Evolutionary conservation across 2,329 filamentous ascomycete genomes (phyloP), one percentile per base, ranked within the genome.

Genomic region (Aspergillus sp.): DNA sequence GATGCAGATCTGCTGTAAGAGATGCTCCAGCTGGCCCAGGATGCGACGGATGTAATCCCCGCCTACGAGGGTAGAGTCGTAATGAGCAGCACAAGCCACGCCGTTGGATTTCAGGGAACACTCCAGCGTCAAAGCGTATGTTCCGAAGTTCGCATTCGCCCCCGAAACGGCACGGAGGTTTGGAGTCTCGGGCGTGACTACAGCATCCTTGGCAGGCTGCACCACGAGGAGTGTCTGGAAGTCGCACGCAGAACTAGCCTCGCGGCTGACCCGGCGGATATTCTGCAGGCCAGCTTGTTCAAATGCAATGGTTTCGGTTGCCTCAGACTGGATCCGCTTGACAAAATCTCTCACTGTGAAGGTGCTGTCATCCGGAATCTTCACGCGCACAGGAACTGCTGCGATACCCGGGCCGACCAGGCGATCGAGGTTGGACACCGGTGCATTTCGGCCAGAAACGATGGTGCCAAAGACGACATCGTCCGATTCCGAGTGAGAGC

Each of bases 101-200:
- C 50, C 50, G 11, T 53, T 29, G 6, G 44, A 9, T 25, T 46
- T 44, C 29, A 58, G 29, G 7, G 25, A 46, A 19, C 56, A 56
- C 32, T 56, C 53, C 10, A 58, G 42, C 7, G 53, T 54, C 7
- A 58, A 36, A 14, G 53, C 45, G 21, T 58, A 54, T 10, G 53
- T 54, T 10, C 46, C 53, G 16, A 58, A 55, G 43, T 55, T 55
- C 6, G 53, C 48, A 21, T 48, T 48, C 2, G 46, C 45, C 5
- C 45, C 52, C 3, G 49, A 55, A 3, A 47, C 47, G 5, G 47
- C 53, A 20, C 47, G 47, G 31, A 53, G 20, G 14, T 55, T 45
- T 23, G 42, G 44, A 29, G 38, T 38, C n/a, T 50, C 32, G 0
- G 38, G 19, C 10, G 43, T n/a, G 10, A 50, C 11, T 25, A 38